phyloP scores from a whole-genome alignment of 2,329 filamentous ascomycete species.

The Phaeosphaeriaceae sp. region DNA sequence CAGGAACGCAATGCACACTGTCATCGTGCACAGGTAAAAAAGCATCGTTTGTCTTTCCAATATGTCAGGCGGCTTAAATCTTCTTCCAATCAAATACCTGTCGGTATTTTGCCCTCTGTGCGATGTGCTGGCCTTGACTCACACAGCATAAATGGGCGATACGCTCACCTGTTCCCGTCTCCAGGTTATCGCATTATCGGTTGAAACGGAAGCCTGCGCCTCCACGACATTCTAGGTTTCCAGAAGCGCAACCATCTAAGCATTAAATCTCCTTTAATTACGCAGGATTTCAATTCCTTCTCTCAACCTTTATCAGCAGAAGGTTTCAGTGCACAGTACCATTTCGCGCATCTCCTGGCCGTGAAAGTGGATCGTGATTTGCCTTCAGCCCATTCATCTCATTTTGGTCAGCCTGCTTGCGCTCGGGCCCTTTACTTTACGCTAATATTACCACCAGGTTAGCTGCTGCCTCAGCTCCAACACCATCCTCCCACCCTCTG shows the following conservation, averaged over 20 bases:
- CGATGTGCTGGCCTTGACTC: constrained; percentile 5
- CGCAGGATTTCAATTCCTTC: too few species aligned
- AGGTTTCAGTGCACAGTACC: too few species aligned
- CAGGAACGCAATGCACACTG: too few species aligned
- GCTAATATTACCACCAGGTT: background rate
- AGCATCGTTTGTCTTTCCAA: too few species aligned
- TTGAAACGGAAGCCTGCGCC: constrained; percentile 13
- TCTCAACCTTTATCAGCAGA: too few species aligned
- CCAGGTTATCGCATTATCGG: constrained; percentile 6
- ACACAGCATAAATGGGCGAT: background rate
- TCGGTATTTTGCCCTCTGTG: background rate
- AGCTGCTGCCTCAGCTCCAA: constrained; percentile 16
- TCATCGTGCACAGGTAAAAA: too few species aligned
- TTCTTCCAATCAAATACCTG: background rate
- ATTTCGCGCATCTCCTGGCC: too few species aligned
- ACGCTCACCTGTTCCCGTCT: constrained; percentile 16
- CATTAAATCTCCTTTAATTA: background rate
- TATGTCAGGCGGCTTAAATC: constrained; percentile 3
- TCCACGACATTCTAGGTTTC: constrained; percentile 3
- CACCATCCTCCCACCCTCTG: background rate
- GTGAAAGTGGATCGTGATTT: background rate
- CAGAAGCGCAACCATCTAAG: background rate
- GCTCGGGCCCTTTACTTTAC: background rate
- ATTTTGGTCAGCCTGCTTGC: constrained; percentile 1
- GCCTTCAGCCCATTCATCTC: background rate